Conservation (phyloP, 73 alveolate species). For the Paraurostyla sp. region DNA sequence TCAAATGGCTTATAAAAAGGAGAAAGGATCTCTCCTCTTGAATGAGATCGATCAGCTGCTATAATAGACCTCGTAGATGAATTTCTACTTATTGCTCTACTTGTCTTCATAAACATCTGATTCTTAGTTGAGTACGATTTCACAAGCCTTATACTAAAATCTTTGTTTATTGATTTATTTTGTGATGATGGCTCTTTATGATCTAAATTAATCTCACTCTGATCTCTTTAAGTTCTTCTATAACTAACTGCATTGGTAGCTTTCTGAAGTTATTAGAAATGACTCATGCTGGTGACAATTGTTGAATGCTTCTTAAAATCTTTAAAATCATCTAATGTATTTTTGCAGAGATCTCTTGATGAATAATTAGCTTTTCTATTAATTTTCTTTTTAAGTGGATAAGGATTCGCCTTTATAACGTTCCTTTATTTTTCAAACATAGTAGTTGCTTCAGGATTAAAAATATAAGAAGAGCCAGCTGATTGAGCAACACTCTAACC, state of each 20-base stretch:
- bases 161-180: background rate
- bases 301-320: too few relatives aligned
- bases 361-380: too few relatives aligned
- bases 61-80: background rate
- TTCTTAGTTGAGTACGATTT: background rate
- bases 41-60: background rate
- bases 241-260: too few relatives aligned
- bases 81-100: background rate
- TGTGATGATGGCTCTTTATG: background rate
- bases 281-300: too few relatives aligned
- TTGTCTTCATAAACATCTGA: background rate
- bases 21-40: conserved; percentile 41
- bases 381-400: background rate
- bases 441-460: too few relatives aligned
- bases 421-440: too few relatives aligned
- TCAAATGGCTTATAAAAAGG: conserved; percentile 51
- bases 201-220: background rate
- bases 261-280: too few relatives aligned
- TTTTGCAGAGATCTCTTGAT: too few relatives aligned
- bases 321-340: too few relatives aligned
- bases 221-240: background rate
- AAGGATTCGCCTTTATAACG: background rate
- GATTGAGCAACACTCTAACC: background rate
- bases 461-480: too few relatives aligned
- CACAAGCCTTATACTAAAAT: background rate